Evolutionary conservation across 805 yeast genomes (phyloP), one percentile per base, ranked within the genome.

Genomic region (Priceomyces haplophilus): DNA sequence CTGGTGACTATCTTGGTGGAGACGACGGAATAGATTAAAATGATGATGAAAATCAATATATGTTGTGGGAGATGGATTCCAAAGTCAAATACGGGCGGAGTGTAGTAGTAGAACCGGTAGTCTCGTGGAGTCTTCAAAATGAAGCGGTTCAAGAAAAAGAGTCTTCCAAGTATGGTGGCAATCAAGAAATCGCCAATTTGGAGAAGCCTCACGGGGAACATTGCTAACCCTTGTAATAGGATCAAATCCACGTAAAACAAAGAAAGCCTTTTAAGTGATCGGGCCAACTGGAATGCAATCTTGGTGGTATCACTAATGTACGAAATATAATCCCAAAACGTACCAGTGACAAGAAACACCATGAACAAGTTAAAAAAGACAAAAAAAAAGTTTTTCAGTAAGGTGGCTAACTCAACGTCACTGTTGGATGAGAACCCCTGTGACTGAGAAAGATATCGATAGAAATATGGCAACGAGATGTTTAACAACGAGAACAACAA

Each of bases 161-260:
- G 46, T 47, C 58, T 65, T 13, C 69, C 67, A 12, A 69, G 41
- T 19, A 67, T 51, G 62, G 75, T 73, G 12, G 78, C 53, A 18
- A 73, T 51, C 3, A 71, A 64, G 27, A 79, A 64, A 55, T 79
- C 83, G 15, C 82, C 80, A 32, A 75, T 61, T 54, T 80, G 84
- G 11, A 79, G 61, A 33, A 79, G 62, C 41, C 76, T 71, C 34
- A 78, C 75, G 3, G 83, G 83, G 50, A 79, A 76, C 81, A 80
- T 77, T 1, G 80, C 80, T 40, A 80, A 53, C 0, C 89, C 93
- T 59, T 85, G 93, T 43, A 85, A 72, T 17, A 85, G 67, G 45
- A 85, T 84, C 61, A 79, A 68, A 54, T 79, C 80, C 40, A 74
- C 78, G 49, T 79, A 79, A 50, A 79, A 79, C 36, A 79, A 61